Base-by-base conservation (phyloP, 2,329 filamentous ascomycete genomes). In the Pseudogymnoascus verrucosus region DNA sequence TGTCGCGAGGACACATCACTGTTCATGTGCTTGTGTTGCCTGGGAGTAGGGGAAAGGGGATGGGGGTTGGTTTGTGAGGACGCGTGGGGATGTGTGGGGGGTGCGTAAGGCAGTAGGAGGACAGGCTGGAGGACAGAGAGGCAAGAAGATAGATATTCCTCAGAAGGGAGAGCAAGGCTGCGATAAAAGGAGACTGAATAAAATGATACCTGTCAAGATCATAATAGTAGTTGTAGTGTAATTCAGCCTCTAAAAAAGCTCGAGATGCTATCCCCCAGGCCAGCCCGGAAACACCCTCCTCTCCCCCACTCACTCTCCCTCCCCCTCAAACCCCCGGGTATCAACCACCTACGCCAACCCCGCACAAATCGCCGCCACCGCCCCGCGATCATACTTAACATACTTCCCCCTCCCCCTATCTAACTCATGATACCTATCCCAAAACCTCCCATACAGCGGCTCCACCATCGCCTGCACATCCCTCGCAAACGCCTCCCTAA, bases 401-500 rank as follows among this genome's bases (percentile, higher is more conserved):
- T 98, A 96, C 77, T 99, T 99, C 69, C 93, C 93, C 78, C 93
- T 96, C 65, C 95, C 95, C 79, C 96, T 97, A 77, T 98, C 93
- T 68, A 98, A 87, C 77, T 98, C 95, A 74, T 97, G 93, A 74
- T 99, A 99, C 28, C 93, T 85, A 76, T 98, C 95, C 87, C 91
- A 98, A 77, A 99, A 99, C 54, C 95, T 84, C 66, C 89, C 89
- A 78, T 99, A 99, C 12, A 99, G 82, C 63, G 93, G 93, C 77
- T 98, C 93, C 63, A 99, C 88, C 78, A 96, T 91, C 70, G 88
- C 88, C 74, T 95, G 91, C 67, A 98, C 88, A 72, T 97, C 93
- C 70, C 88, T 87, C 14, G 86, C 88, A 71, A 98, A 84, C 76
- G 89, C 85, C 66, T 85, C 83, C 47, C 91, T 85, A 34, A 98